phyloP scores from a whole-genome alignment of 768 basidiomycete species.

The Epithele typhae region DNA sequence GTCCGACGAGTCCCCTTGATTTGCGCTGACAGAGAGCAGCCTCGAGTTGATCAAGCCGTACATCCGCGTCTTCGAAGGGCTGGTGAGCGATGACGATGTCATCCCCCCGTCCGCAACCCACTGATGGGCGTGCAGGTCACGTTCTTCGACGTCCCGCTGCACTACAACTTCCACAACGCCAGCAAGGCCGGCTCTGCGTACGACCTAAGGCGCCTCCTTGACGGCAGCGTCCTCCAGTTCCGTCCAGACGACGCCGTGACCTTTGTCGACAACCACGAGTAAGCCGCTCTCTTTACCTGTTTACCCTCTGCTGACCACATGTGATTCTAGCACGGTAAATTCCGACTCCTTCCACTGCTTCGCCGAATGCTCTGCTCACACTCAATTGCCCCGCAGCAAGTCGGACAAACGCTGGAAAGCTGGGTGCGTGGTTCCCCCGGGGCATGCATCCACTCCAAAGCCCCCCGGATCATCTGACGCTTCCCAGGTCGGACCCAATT shows the following conservation, averaged over 20 bases:
- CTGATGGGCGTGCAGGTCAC: slow-evolving; percentile 47
- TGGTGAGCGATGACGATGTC: slow-evolving; percentile 36
- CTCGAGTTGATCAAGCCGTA: slow-evolving; percentile 50
- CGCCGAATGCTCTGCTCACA: no score
- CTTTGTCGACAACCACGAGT: slow-evolving; percentile 92
- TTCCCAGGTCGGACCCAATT: slow-evolving; percentile 60
- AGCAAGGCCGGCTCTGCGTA: slow-evolving; percentile 62
- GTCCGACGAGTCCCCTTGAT: neutral
- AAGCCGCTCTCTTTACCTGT: no score
- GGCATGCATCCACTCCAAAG: no score
- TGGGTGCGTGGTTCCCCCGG: slow-evolving; percentile 49
- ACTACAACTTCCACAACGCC: slow-evolving; percentile 77
- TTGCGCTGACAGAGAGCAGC: slow-evolving; percentile 24
- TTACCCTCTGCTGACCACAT: no score
- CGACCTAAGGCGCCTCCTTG: slow-evolving; percentile 73
- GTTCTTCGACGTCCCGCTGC: slow-evolving; percentile 90
- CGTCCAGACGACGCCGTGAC: slow-evolving; percentile 83
- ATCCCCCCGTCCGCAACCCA: neutral
- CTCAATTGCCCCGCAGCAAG: slow-evolving; percentile 35
- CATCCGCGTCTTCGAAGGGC: slow-evolving; percentile 58
- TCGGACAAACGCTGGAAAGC: slow-evolving; percentile 76
- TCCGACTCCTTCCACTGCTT: no score
- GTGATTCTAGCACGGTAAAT: slow-evolving; percentile 53
- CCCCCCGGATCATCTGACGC: neutral
- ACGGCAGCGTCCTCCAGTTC: slow-evolving; percentile 60